phyloP scores from a whole-genome alignment of 1,284 basidiomycete species.

The Pseudozyma hubeiensis region DNA sequence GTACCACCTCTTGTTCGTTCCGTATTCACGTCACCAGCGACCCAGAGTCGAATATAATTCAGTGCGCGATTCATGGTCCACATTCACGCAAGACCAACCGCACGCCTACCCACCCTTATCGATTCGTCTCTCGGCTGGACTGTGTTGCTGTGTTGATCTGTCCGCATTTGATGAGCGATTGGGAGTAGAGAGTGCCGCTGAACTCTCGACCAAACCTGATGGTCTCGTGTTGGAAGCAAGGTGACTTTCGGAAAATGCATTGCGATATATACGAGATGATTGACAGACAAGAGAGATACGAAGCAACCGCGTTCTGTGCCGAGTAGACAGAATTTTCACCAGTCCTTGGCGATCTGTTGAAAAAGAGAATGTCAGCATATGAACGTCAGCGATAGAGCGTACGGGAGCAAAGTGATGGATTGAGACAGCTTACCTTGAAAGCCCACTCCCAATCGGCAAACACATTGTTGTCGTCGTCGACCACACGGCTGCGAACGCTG shows the following conservation, averaged over 20 bases:
- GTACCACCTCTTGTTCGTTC: background rate
- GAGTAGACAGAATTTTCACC: conserved; percentile 12
- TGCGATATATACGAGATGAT: conserved; percentile 13
- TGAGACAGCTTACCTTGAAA: conserved; percentile 54
- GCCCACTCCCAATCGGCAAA: conserved; percentile 73
- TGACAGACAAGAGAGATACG: background rate
- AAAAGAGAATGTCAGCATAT: background rate
- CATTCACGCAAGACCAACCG: conserved; percentile 18
- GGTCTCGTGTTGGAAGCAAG: background rate
- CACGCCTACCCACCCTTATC: background rate
- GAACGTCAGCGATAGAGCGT: background rate
- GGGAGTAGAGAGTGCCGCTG: background rate
- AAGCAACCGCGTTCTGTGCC: conserved; percentile 1
- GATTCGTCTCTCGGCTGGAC: no score
- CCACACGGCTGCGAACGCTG: conserved; percentile 79
- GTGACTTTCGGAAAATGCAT: conserved; percentile 20
- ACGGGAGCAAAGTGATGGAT: background rate
- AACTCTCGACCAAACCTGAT: background rate
- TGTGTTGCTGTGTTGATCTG: no score
- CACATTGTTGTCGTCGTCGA: conserved; percentile 81
- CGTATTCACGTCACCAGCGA: background rate
- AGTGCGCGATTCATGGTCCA: conserved; percentile 2
- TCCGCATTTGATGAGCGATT: no score
- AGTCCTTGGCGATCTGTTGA: conserved; percentile 55
- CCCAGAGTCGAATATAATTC: background rate